Evolutionary conservation across 768 basidiomycete species (phyloP), one percentile per base, ranked within the genome.

Genomic region (Cystobasidium onofrii): DNA sequence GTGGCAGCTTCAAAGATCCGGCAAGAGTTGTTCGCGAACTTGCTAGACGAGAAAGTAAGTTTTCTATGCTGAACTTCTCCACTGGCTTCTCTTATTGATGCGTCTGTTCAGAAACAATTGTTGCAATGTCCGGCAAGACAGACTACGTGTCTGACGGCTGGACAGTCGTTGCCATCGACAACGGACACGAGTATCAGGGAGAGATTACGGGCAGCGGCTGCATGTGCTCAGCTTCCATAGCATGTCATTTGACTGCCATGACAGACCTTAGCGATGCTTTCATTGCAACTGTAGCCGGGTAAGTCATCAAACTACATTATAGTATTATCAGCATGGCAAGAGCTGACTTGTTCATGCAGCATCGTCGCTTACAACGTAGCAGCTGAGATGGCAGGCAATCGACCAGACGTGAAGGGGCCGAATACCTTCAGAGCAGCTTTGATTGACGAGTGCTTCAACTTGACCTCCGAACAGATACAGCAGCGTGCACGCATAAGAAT

Each of bases 171-270:
- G 84, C 85, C 52, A 81, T 91, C 7, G 82, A 83, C 1, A 96
- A 96, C 77, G 94, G 94, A 0, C 84, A 90, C 78, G 81, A 83
- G 18, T 82, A 89, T 29, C 86, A 96, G 9, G 88, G 87, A 0
- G 83, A 85, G 67, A 92, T 97, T 71, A 96, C 94, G 0, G 94
- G 93, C 0, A 90, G 90, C 29, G 93, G 93, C 2, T 97, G 93
- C 78, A 87, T 94, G 80, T 52, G 34, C 31, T 27, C 31, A 18
- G 66, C 43, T 3, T 41, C 66, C n/a, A 52, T 69, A 20, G 43
- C 66, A 9, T 57, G 54, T 43, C 34, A 25, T 31, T 13, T 34
- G 39, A 52, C 31, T 2, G 57, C 57, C 55, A 52, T 69, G 25
- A 50, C 27, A 4, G 18, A 34, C 15, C 15, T 34, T 15, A 10